These are phyloP conservation scores for Diutina ranongensis DNA, from an alignment of 1,139 yeast species.

Conservation along the genomic window DNA sequence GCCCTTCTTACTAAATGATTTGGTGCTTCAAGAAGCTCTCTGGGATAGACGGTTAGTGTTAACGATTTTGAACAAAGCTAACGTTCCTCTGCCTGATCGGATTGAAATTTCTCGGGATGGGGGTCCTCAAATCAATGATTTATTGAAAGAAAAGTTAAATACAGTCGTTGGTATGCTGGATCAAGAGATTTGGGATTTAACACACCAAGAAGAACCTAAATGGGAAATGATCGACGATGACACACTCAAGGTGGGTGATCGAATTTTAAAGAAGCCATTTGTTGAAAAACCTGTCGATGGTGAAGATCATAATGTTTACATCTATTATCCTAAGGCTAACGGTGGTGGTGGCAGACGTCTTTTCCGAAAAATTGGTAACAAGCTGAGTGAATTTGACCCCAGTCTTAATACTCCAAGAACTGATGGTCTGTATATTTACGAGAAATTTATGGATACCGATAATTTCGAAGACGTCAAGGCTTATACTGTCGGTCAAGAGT, in stretches of 20 bases:
- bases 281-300: slow-evolving; percentile 99
- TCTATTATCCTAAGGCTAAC: slow-evolving; percentile 74
- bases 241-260: slow-evolving; percentile 69
- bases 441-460: slow-evolving; percentile 94
- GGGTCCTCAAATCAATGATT: slow-evolving; percentile 73
- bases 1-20: slow-evolving; percentile 83
- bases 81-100: slow-evolving; percentile 82
- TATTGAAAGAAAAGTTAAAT: slow-evolving; percentile 35
- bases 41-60: slow-evolving; percentile 95
- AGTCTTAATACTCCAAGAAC: slow-evolving; percentile 63
- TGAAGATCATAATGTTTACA: slow-evolving; percentile 93
- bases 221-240: slow-evolving; percentile 91
- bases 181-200: slow-evolving; percentile 44
- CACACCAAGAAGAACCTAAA: slow-evolving; percentile 61
- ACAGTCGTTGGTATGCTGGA: slow-evolving; percentile 24
- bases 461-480: slow-evolving; percentile 98
- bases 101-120: slow-evolving; percentile 91
- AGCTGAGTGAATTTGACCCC: slow-evolving; percentile 93
- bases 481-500: slow-evolving; percentile 84
- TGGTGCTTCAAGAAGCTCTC: slow-evolving; percentile 79
- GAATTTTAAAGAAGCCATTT: slow-evolving; percentile 70
- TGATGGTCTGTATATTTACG: slow-evolving; percentile 87
- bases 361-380: slow-evolving; percentile 93
- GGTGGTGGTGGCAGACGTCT: slow-evolving; percentile 97
- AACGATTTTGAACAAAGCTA: slow-evolving; percentile 65